Evolutionary conservation across 768 basidiomycete genomes (phyloP).

Genomic region (Agrocybe chaxingu): DNA sequence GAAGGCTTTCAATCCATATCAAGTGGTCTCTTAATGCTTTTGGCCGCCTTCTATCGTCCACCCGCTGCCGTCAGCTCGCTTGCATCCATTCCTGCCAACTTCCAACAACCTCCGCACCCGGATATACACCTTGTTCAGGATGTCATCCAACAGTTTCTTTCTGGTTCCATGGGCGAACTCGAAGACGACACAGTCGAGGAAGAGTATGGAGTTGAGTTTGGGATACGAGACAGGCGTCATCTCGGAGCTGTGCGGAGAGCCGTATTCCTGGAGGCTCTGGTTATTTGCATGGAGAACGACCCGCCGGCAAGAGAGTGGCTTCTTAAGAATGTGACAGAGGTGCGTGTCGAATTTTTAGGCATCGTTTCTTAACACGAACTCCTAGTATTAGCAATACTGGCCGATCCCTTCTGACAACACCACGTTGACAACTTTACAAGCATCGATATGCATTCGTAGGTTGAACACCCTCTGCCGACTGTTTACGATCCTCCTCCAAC

Average conservation of each 20-base stretch:
- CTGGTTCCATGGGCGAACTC: slow-evolving; percentile 47
- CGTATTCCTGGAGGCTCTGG: slow-evolving; percentile 45
- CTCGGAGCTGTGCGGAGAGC: slow-evolving; percentile 27
- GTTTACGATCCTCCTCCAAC: slow-evolving; percentile 30
- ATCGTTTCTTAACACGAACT: background rate
- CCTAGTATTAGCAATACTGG: slow-evolving; percentile 46
- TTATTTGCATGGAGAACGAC: slow-evolving; percentile 47
- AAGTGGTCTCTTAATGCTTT: slow-evolving; percentile 48
- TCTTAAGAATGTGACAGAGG: slow-evolving; percentile 48
- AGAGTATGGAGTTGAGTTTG: slow-evolving; percentile 42
- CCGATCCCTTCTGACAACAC: slow-evolving; percentile 26
- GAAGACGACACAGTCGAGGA: slow-evolving; percentile 44
- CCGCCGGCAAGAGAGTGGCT: slow-evolving; percentile 47
- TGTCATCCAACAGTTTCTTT: slow-evolving; percentile 40
- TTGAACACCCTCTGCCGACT: slow-evolving; percentile 33
- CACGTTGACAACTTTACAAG: slow-evolving; percentile 40
- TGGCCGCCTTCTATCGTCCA: slow-evolving; percentile 33
- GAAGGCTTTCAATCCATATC: slow-evolving; percentile 48
- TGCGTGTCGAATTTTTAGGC: slow-evolving; percentile 19
- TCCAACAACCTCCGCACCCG: slow-evolving; percentile 14
- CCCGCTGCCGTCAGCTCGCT: slow-evolving; percentile 6
- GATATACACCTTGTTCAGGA: slow-evolving; percentile 28
- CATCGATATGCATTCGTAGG: slow-evolving; percentile 45
- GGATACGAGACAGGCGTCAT: slow-evolving; percentile 30
- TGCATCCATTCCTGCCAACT: slow-evolving; percentile 7